Base-by-base conservation (phyloP, 306 rosid genomes). In the Datisca glomerata region DNA sequence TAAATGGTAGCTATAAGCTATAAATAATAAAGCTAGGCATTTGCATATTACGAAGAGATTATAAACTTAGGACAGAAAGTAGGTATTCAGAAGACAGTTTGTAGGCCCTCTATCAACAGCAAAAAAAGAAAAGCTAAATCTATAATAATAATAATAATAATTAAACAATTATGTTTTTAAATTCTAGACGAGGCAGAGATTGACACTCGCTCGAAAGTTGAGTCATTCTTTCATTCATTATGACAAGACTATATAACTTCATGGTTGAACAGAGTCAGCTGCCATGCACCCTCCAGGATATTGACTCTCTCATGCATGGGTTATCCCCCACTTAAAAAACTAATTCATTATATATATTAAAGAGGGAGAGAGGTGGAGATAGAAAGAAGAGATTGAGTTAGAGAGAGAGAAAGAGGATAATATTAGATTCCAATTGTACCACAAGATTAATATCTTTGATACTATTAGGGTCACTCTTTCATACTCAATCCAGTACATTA, bases 81-180 rank as follows among this genome's bases (percentile, higher is more conserved):
- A 36, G 41, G 41, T 12, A 4, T 36, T 36, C 41, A 36, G 41
- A 36, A 15, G 18, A 15, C 41, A 36, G 41, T 36, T 19, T 43
- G 61, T 61, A 57, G 73, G 68, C 40, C 73, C 66, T 60, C 44
- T 24, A 4, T 20, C 66, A n/a, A n/a, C n/a, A n/a, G n/a, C n/a
- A n/a, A n/a, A n/a, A n/a, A n/a, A n/a, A n/a, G n/a, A n/a, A n/a
- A n/a, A n/a, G n/a, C n/a, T n/a, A n/a, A n/a, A n/a, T n/a, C 65
- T 39, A 73, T 49, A 48, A 63, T 59, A 62, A 61, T 51, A 64
- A 60, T 59, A 56, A 54, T 69, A 57, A 80, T 75, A 80, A 80
- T 80, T 54, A 72, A 72, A 66, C 78, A 80, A 75, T 80, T 66
- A 80, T 75, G 70, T 68, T 68, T 63, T 66, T 46, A 69, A 69